Percentiles rank a stretch among this genome's conserved stretches.
phyloP scores from a whole-genome alignment of 495 filamentous ascomycete genomes.

The Neurospora hispaniola region DNA sequence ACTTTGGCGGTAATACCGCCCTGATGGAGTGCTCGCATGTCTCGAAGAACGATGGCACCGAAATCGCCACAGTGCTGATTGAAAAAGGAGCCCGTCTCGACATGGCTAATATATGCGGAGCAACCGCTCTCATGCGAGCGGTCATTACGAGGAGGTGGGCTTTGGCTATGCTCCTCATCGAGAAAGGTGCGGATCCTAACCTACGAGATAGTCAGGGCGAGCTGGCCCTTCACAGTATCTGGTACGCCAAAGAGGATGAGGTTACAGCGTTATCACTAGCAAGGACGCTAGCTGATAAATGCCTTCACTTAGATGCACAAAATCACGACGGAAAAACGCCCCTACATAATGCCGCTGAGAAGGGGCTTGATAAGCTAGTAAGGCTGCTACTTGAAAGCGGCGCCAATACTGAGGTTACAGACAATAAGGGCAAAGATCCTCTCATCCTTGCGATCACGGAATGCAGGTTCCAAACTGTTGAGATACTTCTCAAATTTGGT shows the following conservation, averaged over 20 bases:
- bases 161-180: background rate
- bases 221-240: background rate
- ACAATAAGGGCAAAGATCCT: background rate
- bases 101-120: background rate
- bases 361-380: background rate
- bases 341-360: background rate
- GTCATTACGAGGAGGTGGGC: accelerated
- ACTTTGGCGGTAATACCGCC: background rate
- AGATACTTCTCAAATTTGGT: background rate
- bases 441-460: accelerated
- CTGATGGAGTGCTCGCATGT: background rate
- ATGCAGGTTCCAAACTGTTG: background rate
- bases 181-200: background rate
- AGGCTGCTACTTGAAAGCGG: background rate
- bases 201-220: background rate
- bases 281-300: background rate
- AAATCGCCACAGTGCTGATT: background rate
- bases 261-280: background rate
- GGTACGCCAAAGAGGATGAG: background rate
- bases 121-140: background rate
- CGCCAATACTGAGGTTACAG: background rate
- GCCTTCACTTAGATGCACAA: background rate
- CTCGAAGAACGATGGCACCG: background rate
- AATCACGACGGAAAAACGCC: accelerated
- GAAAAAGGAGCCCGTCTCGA: background rate